Conservation (phyloP, 2,329 filamentous ascomycete genomes). For the Fusarium sp. region DNA sequence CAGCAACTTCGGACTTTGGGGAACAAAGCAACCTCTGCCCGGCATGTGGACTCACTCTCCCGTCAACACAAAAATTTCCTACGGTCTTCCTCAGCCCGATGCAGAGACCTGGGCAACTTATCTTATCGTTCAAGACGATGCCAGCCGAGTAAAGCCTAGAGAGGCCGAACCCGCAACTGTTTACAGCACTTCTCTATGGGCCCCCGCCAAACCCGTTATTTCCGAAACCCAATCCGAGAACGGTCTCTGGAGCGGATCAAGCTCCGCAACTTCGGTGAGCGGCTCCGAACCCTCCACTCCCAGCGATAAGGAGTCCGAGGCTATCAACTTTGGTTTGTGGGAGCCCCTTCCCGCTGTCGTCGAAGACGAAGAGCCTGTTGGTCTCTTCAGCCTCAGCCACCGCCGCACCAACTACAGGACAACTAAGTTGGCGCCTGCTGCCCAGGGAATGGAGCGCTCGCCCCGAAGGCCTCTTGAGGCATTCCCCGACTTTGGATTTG, state of each 20-base stretch:
- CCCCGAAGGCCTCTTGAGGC: slow-evolving; percentile 34
- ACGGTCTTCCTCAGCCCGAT: slow-evolving; percentile 50
- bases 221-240: slow-evolving; percentile 26
- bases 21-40: slow-evolving; percentile 31
- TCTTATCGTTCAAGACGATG: slow-evolving; percentile 37
- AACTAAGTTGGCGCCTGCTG: slow-evolving; percentile 39
- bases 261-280: slow-evolving; percentile 25
- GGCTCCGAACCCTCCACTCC: slow-evolving; percentile 23
- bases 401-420: slow-evolving; percentile 42
- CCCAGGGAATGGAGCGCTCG: slow-evolving; percentile 37
- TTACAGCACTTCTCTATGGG: slow-evolving; percentile 42
- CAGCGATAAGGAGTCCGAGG: slow-evolving; percentile 11
- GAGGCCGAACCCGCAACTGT: slow-evolving; percentile 35
- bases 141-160: slow-evolving; percentile 42
- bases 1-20: slow-evolving; percentile 42
- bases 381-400: slow-evolving; percentile 45
- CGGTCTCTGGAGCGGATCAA: slow-evolving; percentile 40
- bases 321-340: slow-evolving; percentile 43
- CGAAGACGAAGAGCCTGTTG: slow-evolving; percentile 37
- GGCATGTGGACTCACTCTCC: slow-evolving; percentile 42
- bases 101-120: slow-evolving; percentile 43
- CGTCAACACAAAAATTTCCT: slow-evolving; percentile 30
- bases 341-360: slow-evolving; percentile 19
- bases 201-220: slow-evolving; percentile 28
- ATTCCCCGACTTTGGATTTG: slow-evolving; percentile 37